A percentile compares a stretch with the other conserved stretches of the same genome.
Conservation (phyloP, 1,284 basidiomycete species). For the Volvariella surrecta region DNA sequence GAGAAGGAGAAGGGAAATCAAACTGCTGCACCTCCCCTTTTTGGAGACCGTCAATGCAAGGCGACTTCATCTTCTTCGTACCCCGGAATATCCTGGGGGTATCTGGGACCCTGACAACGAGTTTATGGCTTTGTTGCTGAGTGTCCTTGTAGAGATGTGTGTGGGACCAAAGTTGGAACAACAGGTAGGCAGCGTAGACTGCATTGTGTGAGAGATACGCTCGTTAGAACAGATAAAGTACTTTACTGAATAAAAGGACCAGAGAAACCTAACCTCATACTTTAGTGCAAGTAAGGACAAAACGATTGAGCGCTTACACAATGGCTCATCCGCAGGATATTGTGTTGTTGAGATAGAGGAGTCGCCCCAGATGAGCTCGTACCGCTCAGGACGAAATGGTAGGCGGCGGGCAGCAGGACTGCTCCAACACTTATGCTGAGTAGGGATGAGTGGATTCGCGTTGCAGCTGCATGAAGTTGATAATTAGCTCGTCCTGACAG, state of each 20-base stretch:
- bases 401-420: slow-evolving; percentile 72
- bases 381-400: slow-evolving; percentile 56
- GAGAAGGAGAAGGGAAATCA: neutral
- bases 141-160: slow-evolving; percentile 68
- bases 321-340: slow-evolving; percentile 79
- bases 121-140: slow-evolving; percentile 31
- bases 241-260: slow-evolving; percentile 62
- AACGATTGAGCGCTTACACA: slow-evolving; percentile 49
- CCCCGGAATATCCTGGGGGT: slow-evolving; percentile 13
- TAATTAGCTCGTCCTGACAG: neutral
- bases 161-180: slow-evolving; percentile 88
- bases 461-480: slow-evolving; percentile 42
- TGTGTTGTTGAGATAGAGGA: slow-evolving; percentile 27
- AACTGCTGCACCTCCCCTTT: slow-evolving; percentile 1
- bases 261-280: slow-evolving; percentile 42
- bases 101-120: slow-evolving; percentile 27
- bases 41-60: neutral
- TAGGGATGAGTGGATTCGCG: slow-evolving; percentile 76
- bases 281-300: neutral
- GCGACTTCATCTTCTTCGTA: slow-evolving; percentile 4
- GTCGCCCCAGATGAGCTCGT: slow-evolving; percentile 17
- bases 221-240: neutral
- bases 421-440: slow-evolving; percentile 76
- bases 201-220: slow-evolving; percentile 6
- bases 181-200: slow-evolving; percentile 71